phyloP scores from a whole-genome alignment of 1,139 yeast genomes.

The Blastobotrys arbuscula region DNA sequence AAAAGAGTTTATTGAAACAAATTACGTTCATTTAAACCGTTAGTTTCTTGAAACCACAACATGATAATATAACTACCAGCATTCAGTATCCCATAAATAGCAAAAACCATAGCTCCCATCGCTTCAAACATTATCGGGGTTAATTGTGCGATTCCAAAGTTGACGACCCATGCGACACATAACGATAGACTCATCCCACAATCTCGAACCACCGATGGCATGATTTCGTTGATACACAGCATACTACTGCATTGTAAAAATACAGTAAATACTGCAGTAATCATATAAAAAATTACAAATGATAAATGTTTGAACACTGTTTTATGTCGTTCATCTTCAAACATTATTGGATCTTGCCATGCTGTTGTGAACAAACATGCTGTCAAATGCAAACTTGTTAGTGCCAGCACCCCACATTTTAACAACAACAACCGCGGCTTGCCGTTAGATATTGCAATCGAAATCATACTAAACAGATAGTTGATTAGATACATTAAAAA shows the following conservation, averaged over 20 bases:
- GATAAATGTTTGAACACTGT: conserved; percentile 37
- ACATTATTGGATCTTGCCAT: conserved; percentile 23
- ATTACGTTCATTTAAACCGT: background rate
- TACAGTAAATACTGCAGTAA: conserved; percentile 47
- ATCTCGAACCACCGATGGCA: conserved; percentile 41
- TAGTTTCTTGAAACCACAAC: background rate
- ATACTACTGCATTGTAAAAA: conserved; percentile 32
- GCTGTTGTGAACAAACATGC: conserved; percentile 14
- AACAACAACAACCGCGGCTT: conserved; percentile 36
- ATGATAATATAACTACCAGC: background rate
- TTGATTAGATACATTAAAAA: conserved; percentile 26
- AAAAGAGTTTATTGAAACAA: background rate
- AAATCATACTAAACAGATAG: conserved; percentile 41
- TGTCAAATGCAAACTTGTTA: conserved; percentile 28
- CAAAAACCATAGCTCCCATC: background rate
- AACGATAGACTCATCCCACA: conserved; percentile 52
- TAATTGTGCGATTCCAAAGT: conserved; percentile 31
- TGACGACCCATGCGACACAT: conserved; percentile 49
- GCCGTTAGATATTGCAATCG: conserved; percentile 34
- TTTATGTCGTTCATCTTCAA: conserved; percentile 21
- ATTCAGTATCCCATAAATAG: background rate
- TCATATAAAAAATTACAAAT: conserved; percentile 42
- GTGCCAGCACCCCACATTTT: conserved; percentile 29
- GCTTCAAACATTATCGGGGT: conserved; percentile 38
- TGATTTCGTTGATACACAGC: conserved; percentile 53